Conservation (phyloP, 257 asterid genomes). For the Petunia secreta region DNA sequence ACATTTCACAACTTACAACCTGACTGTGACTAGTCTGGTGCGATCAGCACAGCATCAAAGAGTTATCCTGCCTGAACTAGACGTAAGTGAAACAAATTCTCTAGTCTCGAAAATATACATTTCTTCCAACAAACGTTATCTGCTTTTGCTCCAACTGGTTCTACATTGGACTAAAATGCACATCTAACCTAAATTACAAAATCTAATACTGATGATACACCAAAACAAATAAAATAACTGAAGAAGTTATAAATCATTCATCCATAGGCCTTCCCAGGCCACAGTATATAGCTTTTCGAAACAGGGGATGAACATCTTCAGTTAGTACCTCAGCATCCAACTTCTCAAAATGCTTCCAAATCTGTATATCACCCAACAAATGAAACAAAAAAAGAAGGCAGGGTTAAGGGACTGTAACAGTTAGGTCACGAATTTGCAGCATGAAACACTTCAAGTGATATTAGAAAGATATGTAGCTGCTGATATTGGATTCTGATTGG, state of each 20-base stretch:
- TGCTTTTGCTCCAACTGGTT: not conserved
- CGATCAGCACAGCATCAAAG: too few species aligned
- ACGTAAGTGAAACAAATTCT: not conserved
- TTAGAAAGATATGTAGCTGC: not conserved
- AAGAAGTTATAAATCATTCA: slow-evolving; percentile 31
- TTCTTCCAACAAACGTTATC: not conserved
- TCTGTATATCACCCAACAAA: slow-evolving; percentile 48
- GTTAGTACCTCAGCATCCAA: slow-evolving; percentile 77
- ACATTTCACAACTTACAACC: too few species aligned
- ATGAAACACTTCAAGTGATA: not conserved
- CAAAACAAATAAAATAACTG: not conserved
- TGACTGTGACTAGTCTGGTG: too few species aligned
- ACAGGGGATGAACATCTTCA: slow-evolving; percentile 73
- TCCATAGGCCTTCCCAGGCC: slow-evolving; percentile 68
- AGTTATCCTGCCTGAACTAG: too few species aligned
- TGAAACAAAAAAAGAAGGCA: not conserved
- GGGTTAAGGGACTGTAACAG: not conserved
- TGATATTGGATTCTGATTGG: not conserved
- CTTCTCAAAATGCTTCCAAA: slow-evolving; percentile 81
- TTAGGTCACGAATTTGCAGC: not conserved
- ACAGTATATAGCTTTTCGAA: slow-evolving; percentile 69
- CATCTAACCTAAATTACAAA: slow-evolving; percentile 16
- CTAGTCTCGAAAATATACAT: not conserved
- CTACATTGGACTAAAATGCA: slow-evolving; percentile 10
- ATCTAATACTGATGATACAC: not conserved